Percentiles rank a stretch among this genome's conserved stretches.
phyloP scores from a whole-genome alignment of 192 early-diverging fungal genomes.

The Mortierella hygrophila region DNA sequence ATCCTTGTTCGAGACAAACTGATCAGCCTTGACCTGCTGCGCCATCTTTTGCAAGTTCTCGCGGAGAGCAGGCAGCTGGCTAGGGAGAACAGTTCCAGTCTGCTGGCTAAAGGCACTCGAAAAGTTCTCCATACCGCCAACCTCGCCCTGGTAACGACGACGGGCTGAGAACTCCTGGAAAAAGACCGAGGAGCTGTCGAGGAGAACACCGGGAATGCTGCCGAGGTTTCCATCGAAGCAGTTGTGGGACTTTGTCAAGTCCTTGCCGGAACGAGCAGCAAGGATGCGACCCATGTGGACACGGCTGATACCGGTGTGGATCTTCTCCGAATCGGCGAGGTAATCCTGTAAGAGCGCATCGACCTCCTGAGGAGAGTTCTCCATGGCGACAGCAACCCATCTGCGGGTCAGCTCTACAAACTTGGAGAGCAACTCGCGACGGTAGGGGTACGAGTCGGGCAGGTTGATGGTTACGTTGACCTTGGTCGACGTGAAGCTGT shows the following conservation, averaged over 20 bases:
- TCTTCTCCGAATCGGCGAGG: slow-evolving; percentile 70
- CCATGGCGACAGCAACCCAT: slow-evolving; percentile 75
- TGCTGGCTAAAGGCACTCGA: slow-evolving; percentile 19
- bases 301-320: slow-evolving; percentile 63
- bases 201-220: slow-evolving; percentile 35
- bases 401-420: slow-evolving; percentile 71
- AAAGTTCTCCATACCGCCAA: slow-evolving; percentile 51
- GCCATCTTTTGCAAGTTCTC: slow-evolving; percentile 47
- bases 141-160: slow-evolving; percentile 65
- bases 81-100: slow-evolving; percentile 35
- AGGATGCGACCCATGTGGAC: slow-evolving; percentile 79
- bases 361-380: slow-evolving; percentile 76
- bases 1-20: slow-evolving; percentile 57
- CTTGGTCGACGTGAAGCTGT: slow-evolving; percentile 72
- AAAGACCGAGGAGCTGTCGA: slow-evolving; percentile 68
- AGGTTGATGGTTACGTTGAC: slow-evolving; percentile 75
- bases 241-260: slow-evolving; percentile 39
- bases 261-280: slow-evolving; percentile 60
- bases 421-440: slow-evolving; percentile 70
- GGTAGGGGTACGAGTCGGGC: slow-evolving; percentile 80
- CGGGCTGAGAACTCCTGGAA: slow-evolving; percentile 65
- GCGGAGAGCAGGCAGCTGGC: slow-evolving; percentile 52
- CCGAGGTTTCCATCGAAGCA: slow-evolving; percentile 17
- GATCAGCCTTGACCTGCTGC: slow-evolving; percentile 58
- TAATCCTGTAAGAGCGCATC: slow-evolving; percentile 77